These are phyloP conservation scores for Babesia ovis DNA, from an alignment of 169 alveolate species.

Conservation along the genomic window DNA sequence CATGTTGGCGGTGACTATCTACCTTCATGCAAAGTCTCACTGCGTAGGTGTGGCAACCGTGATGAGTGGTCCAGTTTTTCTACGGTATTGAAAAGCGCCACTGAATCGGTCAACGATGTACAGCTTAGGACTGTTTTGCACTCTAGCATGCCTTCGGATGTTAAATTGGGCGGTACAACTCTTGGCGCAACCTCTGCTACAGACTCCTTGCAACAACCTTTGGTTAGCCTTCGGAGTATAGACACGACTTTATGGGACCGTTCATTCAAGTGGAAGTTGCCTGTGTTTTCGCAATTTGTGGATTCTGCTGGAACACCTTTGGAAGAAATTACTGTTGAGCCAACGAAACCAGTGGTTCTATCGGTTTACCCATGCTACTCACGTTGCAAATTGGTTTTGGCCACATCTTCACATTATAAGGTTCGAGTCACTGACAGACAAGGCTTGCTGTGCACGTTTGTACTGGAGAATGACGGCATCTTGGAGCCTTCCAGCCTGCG, in stretches of 20 bases:
- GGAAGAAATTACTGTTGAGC: constrained; percentile 11
- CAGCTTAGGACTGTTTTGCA: constrained; percentile 2
- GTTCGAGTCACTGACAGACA: constrained; percentile 12
- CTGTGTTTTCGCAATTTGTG: constrained; percentile 27
- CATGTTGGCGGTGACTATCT: constrained; percentile 5
- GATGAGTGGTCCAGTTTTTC: constrained; percentile 6
- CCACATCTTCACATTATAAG: constrained; percentile 10
- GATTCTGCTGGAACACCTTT: constrained; percentile 8
- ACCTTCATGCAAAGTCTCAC: constrained; percentile 7
- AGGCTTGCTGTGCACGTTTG: constrained; percentile 30
- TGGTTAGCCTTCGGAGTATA: constrained; percentile 3
- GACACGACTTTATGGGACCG: constrained; percentile 13
- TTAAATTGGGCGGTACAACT: background rate
- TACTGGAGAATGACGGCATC: constrained; percentile 33
- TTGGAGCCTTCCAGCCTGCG: constrained; percentile 13
- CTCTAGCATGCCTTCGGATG: constrained; percentile 11
- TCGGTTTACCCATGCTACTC: constrained; percentile 34
- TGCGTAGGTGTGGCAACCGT: background rate
- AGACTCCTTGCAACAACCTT: background rate
- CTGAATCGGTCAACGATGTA: constrained; percentile 8
- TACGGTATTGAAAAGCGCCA: background rate
- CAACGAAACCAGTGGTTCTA: constrained; percentile 9
- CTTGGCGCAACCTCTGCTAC: background rate
- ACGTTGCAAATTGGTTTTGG: constrained; percentile 13
- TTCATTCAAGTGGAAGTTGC: constrained; percentile 30